These are phyloP conservation scores for Mycena kentingensis DNA, from an alignment of 768 basidiomycete genomes.

Conservation along the genomic window DNA sequence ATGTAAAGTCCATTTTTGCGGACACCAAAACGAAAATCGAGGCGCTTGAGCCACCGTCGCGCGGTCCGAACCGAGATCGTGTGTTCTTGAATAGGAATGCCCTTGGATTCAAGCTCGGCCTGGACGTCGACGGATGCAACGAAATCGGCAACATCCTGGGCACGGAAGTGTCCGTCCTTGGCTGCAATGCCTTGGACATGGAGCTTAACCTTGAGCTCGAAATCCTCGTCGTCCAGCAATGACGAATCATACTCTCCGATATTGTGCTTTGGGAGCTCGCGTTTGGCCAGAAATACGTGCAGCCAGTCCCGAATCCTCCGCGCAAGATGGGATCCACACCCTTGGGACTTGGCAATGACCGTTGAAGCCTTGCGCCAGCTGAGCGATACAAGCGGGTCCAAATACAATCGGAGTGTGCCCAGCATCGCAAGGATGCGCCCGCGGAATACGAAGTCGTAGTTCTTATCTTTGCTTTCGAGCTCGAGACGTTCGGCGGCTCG, in stretches of 20 bases:
- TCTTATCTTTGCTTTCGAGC: conserved; percentile 29
- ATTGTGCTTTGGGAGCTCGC: conserved; percentile 30
- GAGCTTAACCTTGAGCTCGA: conserved; percentile 27
- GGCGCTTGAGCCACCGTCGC: conserved; percentile 33
- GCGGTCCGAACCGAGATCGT: conserved; percentile 31
- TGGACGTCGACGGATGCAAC: conserved; percentile 30
- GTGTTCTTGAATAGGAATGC: neutral
- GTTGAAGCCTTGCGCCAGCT: conserved; percentile 38
- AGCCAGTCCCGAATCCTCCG: conserved; percentile 35
- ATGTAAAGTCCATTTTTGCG: conserved; percentile 38
- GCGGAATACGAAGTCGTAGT: conserved; percentile 33
- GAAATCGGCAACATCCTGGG: conserved; percentile 35
- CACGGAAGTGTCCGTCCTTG: conserved; percentile 29
- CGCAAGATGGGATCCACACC: conserved; percentile 30
- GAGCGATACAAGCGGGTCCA: conserved; percentile 32
- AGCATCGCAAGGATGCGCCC: conserved; percentile 33
- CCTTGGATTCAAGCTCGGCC: conserved; percentile 16
- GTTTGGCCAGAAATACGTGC: conserved; percentile 22
- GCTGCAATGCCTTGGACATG: conserved; percentile 28
- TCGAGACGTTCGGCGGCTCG: conserved; percentile 5
- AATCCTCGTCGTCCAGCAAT: conserved; percentile 37
- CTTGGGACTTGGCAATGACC: conserved; percentile 29
- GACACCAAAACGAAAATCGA: conserved; percentile 33
- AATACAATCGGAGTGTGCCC: conserved; percentile 36
- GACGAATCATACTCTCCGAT: conserved; percentile 24